These are phyloP conservation scores for Millerozyma acaciae DNA, from an alignment of 805 yeast species.

Conservation along the genomic window DNA sequence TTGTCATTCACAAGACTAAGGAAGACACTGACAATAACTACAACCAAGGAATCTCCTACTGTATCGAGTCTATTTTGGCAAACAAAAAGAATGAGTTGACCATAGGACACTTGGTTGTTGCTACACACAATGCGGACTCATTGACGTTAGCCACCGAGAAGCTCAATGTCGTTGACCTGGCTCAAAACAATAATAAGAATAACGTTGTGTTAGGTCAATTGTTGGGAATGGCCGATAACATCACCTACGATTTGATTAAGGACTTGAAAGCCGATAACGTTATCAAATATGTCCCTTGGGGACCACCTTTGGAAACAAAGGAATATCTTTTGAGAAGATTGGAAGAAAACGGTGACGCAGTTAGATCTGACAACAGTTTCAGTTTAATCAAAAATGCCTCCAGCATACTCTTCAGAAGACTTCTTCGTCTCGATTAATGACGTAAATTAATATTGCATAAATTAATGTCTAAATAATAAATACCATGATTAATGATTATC, in stretches of 20 bases:
- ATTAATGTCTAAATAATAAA: background rate
- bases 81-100: constrained; percentile 43
- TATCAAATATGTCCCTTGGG: constrained; percentile 96
- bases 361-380: constrained; percentile 78
- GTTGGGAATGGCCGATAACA: constrained; percentile 92
- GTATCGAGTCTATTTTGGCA: constrained; percentile 55
- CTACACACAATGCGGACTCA: constrained; percentile 85
- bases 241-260: constrained; percentile 69
- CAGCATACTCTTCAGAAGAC: constrained; percentile 21
- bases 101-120: constrained; percentile 80
- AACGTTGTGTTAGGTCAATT: constrained; percentile 86
- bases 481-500: background rate
- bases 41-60: constrained; percentile 61
- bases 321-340: constrained; percentile 84
- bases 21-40: constrained; percentile 75
- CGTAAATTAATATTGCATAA: background rate
- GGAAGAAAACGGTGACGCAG: constrained; percentile 96
- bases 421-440: constrained; percentile 8
- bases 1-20: constrained; percentile 72
- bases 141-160: constrained; percentile 64
- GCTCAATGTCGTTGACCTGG: constrained; percentile 25
- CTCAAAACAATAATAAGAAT: constrained; percentile 28
- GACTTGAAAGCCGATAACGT: constrained; percentile 67
- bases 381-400: constrained; percentile 58
- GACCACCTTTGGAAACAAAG: constrained; percentile 91